These are phyloP conservation scores for Rhizopogon vinicolor DNA, from an alignment of 768 basidiomycete genomes.

Conservation along the genomic window DNA sequence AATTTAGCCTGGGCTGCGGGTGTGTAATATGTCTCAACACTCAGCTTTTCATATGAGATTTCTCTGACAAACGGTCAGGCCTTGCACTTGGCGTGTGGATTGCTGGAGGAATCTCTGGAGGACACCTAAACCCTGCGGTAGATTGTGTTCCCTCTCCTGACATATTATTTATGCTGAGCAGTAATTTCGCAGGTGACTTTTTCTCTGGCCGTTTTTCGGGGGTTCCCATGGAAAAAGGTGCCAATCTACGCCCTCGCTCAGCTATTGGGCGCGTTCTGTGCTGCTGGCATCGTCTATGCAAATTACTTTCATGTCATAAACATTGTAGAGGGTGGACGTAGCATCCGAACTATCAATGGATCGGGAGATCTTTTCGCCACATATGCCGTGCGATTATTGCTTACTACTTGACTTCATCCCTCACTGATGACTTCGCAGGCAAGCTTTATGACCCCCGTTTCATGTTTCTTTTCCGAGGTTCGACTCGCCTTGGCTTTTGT, in stretches of 20 bases:
- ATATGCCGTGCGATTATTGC: constrained; percentile 43
- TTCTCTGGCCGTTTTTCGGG: constrained; percentile 60
- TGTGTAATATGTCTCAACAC: constrained; percentile 4
- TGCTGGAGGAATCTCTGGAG: constrained; percentile 62
- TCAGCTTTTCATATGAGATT: not conserved
- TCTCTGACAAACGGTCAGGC: constrained; percentile 24
- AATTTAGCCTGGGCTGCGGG: constrained; percentile 28
- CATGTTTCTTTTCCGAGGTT: constrained; percentile 44
- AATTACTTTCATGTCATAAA: constrained; percentile 68
- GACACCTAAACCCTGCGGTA: constrained; percentile 73
- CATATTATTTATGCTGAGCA: not conserved
- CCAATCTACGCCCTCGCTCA: constrained; percentile 65
- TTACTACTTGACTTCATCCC: not conserved
- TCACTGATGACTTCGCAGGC: constrained; percentile 24
- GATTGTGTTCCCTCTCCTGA: constrained; percentile 10
- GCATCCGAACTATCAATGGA: constrained; percentile 49
- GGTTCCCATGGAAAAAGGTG: constrained; percentile 79
- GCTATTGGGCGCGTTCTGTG: constrained; percentile 54
- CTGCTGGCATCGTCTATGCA: constrained; percentile 53
- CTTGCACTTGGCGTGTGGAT: constrained; percentile 67
- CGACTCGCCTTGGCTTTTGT: not conserved
- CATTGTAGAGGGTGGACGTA: constrained; percentile 51
- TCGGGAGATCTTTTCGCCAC: constrained; percentile 60
- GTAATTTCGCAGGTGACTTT: constrained; percentile 54
- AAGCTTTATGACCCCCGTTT: constrained; percentile 39